These are phyloP conservation scores for Boletus vinaceobasis DNA, from an alignment of 768 basidiomycete genomes.

Conservation along the genomic window DNA sequence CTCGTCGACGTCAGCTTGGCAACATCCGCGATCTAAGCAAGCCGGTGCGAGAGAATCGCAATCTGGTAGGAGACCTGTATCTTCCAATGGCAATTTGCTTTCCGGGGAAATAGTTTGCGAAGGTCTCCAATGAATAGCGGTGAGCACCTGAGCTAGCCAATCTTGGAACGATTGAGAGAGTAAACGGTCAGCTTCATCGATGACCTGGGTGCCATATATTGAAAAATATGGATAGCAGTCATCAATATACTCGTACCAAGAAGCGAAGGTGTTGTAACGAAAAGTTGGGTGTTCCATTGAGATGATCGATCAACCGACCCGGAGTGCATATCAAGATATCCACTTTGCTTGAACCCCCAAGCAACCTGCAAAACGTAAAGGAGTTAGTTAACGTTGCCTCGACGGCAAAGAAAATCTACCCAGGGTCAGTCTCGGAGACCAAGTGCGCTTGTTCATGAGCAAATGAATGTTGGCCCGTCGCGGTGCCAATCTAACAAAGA, in stretches of 20 bases:
- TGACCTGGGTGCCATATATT: constrained; percentile 53
- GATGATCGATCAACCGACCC: constrained; percentile 90
- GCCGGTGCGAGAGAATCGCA: constrained; percentile 59
- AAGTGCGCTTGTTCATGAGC: constrained; percentile 84
- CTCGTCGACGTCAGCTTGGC: constrained; percentile 55
- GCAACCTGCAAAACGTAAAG: constrained; percentile 42
- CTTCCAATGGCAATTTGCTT: constrained; percentile 2
- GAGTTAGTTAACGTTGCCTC: not conserved
- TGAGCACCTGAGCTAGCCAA: constrained; percentile 83
- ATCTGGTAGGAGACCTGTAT: not conserved
- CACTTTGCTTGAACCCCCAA: constrained; percentile 86
- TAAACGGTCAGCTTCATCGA: constrained; percentile 97
- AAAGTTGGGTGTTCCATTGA: constrained; percentile 85
- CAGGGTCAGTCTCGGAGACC: constrained; percentile 52
- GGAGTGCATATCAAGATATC: constrained; percentile 96
- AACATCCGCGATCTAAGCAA: constrained; percentile 37
- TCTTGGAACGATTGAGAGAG: constrained; percentile 95
- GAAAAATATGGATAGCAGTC: not conserved
- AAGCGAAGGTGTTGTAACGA: constrained; percentile 94
- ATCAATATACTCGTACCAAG: constrained; percentile 52
- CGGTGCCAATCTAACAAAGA: constrained; percentile 58
- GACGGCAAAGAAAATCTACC: constrained; percentile 38
- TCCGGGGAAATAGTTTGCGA: not conserved
- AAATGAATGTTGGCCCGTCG: constrained; percentile 94
- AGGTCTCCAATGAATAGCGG: constrained; percentile 56